These are phyloP conservation scores for Colletotrichum higginsianum DNA, from an alignment of 2,329 filamentous ascomycete species.

Conservation along the genomic window DNA sequence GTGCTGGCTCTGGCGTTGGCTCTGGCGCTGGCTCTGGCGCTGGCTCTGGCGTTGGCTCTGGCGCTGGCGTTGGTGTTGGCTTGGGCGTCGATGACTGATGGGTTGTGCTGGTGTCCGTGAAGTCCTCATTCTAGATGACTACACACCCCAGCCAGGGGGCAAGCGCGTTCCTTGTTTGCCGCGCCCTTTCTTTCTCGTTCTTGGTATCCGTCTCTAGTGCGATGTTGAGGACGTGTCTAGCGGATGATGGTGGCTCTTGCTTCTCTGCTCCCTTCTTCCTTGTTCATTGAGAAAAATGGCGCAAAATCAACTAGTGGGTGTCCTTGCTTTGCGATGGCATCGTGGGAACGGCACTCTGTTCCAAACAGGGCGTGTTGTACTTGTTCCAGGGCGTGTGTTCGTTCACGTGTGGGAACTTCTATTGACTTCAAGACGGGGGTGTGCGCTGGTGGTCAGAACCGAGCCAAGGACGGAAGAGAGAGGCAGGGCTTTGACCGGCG, in stretches of 20 bases:
- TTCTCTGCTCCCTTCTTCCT: conserved; percentile 1
- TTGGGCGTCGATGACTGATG: too few relatives aligned
- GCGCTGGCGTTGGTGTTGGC: conserved; percentile 9
- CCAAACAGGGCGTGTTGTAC: background rate
- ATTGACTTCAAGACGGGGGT: background rate
- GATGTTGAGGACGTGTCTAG: conserved; percentile 26
- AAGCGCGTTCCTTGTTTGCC: conserved; percentile 1
- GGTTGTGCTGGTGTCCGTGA: background rate
- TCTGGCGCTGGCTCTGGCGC: too few relatives aligned
- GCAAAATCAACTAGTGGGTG: conserved; percentile 17
- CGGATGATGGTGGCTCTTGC: conserved; percentile 17
- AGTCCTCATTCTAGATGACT: background rate
- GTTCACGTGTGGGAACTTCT: background rate
- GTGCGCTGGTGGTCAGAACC: background rate
- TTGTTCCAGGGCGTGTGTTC: background rate
- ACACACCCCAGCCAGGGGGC: conserved; percentile 1
- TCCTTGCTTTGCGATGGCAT: conserved; percentile 26
- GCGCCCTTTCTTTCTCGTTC: background rate
- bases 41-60: conserved; percentile 16
- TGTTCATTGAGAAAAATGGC: conserved; percentile 14
- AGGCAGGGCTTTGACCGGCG: conserved; percentile 19
- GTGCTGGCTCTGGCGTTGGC: background rate
- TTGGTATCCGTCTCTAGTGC: conserved; percentile 6
- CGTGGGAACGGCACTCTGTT: background rate
- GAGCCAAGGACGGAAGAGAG: background rate